Evolutionary conservation across 2,329 filamentous ascomycete genomes (phyloP).

Genomic region (Lasiodiplodia theobromae): DNA sequence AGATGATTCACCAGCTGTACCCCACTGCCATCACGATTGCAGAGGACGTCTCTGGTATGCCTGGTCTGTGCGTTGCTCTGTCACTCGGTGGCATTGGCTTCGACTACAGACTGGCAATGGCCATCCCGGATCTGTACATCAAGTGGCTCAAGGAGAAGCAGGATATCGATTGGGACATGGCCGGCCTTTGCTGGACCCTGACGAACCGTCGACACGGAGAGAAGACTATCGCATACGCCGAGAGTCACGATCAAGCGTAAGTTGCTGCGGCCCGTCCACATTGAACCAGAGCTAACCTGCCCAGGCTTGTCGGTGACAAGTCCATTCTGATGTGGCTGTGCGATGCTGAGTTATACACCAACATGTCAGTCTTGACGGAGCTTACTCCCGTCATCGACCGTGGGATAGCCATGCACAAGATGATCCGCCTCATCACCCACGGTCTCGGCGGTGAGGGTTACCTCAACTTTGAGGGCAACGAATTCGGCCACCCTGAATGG

Average conservation of each 20-base stretch:
- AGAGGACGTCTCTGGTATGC: slow-evolving; percentile 98
- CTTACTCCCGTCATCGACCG: slow-evolving; percentile 88
- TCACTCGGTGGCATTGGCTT: slow-evolving; percentile 92
- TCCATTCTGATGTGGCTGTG: slow-evolving; percentile 97
- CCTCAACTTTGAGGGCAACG: slow-evolving; percentile 98
- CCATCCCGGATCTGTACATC: slow-evolving; percentile 98
- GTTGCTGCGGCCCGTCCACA: slow-evolving; percentile 77
- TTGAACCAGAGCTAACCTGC: slow-evolving; percentile 80
- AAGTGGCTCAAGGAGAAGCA: slow-evolving; percentile 94
- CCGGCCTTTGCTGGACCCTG: slow-evolving; percentile 81
- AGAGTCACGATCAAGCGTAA: slow-evolving; percentile 97
- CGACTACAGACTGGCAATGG: slow-evolving; percentile 97
- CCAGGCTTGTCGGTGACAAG: slow-evolving; percentile 94
- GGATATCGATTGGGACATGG: slow-evolving; percentile 92
- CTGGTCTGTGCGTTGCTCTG: slow-evolving; percentile 87
- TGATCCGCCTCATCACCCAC: slow-evolving; percentile 95
- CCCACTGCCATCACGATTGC: slow-evolving; percentile 89
- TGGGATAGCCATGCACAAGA: slow-evolving; percentile 92
- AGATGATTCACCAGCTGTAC: slow-evolving; percentile 91
- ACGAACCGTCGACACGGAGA: slow-evolving; percentile 94
- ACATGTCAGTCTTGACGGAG: slow-evolving; percentile 89
- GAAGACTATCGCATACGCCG: slow-evolving; percentile 97
- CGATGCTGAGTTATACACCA: slow-evolving; percentile 95
- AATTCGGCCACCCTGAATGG: slow-evolving; percentile 99
- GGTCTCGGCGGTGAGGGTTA: slow-evolving; percentile 93